A percentile compares a stretch with the other conserved stretches of the same genome.
phyloP scores from a whole-genome alignment of 116 monocot genomes.

The Thalassia testudinum region DNA sequence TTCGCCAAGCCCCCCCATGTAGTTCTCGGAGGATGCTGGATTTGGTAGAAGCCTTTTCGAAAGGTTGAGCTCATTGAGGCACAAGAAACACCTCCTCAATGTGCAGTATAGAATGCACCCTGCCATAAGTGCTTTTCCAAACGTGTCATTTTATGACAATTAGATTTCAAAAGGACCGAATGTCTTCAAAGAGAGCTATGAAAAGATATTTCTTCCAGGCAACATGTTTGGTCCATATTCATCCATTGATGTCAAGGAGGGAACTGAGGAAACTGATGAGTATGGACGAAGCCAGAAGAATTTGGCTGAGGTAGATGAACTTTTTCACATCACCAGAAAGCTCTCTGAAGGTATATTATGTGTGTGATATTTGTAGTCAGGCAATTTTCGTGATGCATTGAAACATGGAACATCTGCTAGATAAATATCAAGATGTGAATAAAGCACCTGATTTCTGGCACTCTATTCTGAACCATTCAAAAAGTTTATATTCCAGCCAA shows the following conservation, averaged over 20 bases:
- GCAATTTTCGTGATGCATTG: too few relatives aligned
- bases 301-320: conserved; percentile 20
- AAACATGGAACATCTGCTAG: too few relatives aligned
- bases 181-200: conserved; percentile 9
- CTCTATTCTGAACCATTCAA: too few relatives aligned
- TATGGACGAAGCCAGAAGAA: conserved; percentile 24
- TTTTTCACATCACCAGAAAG: too few relatives aligned
- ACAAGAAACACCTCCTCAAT: conserved; percentile 25
- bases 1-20: neutral
- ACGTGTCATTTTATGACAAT: too few relatives aligned
- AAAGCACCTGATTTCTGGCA: too few relatives aligned
- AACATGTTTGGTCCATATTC: conserved; percentile 13
- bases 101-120: conserved; percentile 52
- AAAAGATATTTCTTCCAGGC: conserved; percentile 2
- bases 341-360: too few relatives aligned
- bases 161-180: conserved; percentile 28
- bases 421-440: too few relatives aligned
- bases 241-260: conserved; percentile 28
- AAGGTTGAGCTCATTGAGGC: conserved; percentile 18
- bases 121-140: conserved; percentile 30
- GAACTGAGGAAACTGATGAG: conserved; percentile 25
- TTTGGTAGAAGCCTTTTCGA: conserved; percentile 34
- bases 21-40: conserved; percentile 28
- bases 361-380: too few relatives aligned
- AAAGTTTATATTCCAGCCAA: too few relatives aligned